phyloP scores from a whole-genome alignment of 148 eudicot species.

The Rhododendron simsii region DNA sequence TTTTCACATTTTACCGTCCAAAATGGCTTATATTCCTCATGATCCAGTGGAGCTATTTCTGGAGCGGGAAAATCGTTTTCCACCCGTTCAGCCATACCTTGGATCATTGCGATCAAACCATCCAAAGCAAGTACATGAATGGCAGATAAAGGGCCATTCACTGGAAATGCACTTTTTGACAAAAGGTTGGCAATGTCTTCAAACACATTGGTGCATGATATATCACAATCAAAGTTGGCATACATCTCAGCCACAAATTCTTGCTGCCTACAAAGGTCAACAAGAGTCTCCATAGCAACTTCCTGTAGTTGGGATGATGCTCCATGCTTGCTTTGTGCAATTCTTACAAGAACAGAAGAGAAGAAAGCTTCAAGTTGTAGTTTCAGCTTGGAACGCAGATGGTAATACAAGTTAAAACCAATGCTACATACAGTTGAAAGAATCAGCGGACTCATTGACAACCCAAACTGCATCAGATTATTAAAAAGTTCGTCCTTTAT shows the following conservation, averaged over 20 bases:
- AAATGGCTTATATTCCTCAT: slow-evolving; percentile 74
- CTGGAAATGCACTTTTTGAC: slow-evolving; percentile 95
- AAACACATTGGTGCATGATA: slow-evolving; percentile 81
- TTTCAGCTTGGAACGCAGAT: slow-evolving; percentile 67
- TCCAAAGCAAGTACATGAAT: slow-evolving; percentile 91
- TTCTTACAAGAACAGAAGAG: slow-evolving; percentile 71
- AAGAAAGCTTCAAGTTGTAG: slow-evolving; percentile 91
- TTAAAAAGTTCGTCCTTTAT: slow-evolving; percentile 83
- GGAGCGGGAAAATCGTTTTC: slow-evolving; percentile 53
- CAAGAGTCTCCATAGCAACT: slow-evolving; percentile 97
- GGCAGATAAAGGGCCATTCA: slow-evolving; percentile 75
- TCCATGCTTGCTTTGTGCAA: slow-evolving; percentile 81
- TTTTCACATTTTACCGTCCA: slow-evolving; percentile 77
- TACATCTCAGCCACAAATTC: slow-evolving; percentile 82
- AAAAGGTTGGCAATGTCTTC: slow-evolving; percentile 87
- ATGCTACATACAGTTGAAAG: slow-evolving; percentile 90
- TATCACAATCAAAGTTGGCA: slow-evolving; percentile 91
- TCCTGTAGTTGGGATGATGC: slow-evolving; percentile 93
- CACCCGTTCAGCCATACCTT: slow-evolving; percentile 90
- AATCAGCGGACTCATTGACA: slow-evolving; percentile 86
- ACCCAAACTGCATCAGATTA: slow-evolving; percentile 82
- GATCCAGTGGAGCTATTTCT: slow-evolving; percentile 49
- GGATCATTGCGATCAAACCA: slow-evolving; percentile 83
- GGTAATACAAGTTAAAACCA: slow-evolving; percentile 77
- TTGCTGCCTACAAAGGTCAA: slow-evolving; percentile 91